Base-by-base conservation (phyloP, 1,284 basidiomycete genomes). In the Meira nashicola region DNA sequence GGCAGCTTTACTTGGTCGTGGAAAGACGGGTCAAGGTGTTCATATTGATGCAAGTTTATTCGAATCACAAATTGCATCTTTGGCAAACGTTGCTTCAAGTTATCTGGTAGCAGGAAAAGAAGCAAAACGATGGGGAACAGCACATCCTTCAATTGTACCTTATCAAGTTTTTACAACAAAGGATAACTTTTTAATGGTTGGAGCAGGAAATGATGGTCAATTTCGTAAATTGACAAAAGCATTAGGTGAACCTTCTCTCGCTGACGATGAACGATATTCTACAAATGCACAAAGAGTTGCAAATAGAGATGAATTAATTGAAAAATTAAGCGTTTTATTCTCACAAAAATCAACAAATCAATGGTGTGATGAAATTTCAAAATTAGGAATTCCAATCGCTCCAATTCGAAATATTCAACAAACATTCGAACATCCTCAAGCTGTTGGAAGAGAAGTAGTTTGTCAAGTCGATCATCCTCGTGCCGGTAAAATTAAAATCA, bases 161-260 rank as follows among this genome's bases (percentile, higher is more conserved):
- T 74, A 71, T 54, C 66, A 74, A 60, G 69, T 60, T 43, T 92
- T 96, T 77, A 85, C 88, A 0, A 93, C 91, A 76, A 84, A 86
- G 73, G 87, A 92, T 74, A 88, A 89, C n/a, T 92, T 86, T 76
- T 80, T 95, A 62, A 94, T 95, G 91, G 62, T 96, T 57, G 92
- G 91, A 47, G 92, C 90, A 1, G 92, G 91, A 0, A 95, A 94
- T 79, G 86, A 94, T 73, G 87, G 85, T 65, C 91, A 90, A 82
- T 90, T 88, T 70, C 56, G 56, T 79, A 62, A 41, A 62, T 59
- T 68, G 12, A 58, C 59, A 41, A 52, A 58, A 11, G 52, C 62
- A 39, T 54, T 70, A 12, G 60, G 57, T 17, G 52, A 54, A 14
- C 62, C 62, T 1, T 59, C 68, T 4, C 59, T 71, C 23, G 62